Evolutionary conservation across 768 basidiomycete genomes (phyloP), one percentile per base, ranked within the genome.

Genomic region (Coprinellus aureogranulatus): DNA sequence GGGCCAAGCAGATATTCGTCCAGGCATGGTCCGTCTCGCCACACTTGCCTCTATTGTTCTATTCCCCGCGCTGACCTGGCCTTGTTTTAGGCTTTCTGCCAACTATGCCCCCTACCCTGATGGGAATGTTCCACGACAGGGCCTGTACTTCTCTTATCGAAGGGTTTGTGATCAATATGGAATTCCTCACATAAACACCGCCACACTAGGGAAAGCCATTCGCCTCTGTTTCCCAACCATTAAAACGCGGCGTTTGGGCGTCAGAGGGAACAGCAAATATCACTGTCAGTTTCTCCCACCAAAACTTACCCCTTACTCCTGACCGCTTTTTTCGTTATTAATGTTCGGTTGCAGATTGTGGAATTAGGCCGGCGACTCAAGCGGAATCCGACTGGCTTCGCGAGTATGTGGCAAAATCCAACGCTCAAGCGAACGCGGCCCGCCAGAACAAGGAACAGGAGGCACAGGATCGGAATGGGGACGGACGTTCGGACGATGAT

Each of bases 251-350:
- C 88, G 94, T 58, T 74, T 97, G 59, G 94, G 94, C 59, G 92
- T 92, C 58, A 78, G 94, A 73, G 94, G 94, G 51, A 94, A 96
- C 78, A 92, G 90, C 77, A 95, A 94, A 81, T 96, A 96, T 75
- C 93, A 95, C 74, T 96, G 92, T 93, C 62, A 62, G 67, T 64
- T 49, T 59, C 60, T 78, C 62, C 65, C 68, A 65, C 55, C 12
- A n/a, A n/a, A n/a, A n/a, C n/a, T n/a, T n/a, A n/a, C 72, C 68
- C 69, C 71, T 63, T 57, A 59, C 63, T 65, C 69, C 70, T 63
- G 63, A 67, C 59, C 64, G 60, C 64, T 49, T 60, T 39, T 41
- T 41, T 72, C 63, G 72, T 71, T 16, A 10, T 65, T n/a, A 51
- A 61, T 66, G 62, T 61, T 68, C 64, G 67, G 63, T 65, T 66